A percentile compares a stretch with the other conserved stretches of the same genome.
These are phyloP conservation scores for Fagopyrum homotropicum DNA, from an alignment of 148 eudicot genomes.

Conservation along the genomic window DNA sequence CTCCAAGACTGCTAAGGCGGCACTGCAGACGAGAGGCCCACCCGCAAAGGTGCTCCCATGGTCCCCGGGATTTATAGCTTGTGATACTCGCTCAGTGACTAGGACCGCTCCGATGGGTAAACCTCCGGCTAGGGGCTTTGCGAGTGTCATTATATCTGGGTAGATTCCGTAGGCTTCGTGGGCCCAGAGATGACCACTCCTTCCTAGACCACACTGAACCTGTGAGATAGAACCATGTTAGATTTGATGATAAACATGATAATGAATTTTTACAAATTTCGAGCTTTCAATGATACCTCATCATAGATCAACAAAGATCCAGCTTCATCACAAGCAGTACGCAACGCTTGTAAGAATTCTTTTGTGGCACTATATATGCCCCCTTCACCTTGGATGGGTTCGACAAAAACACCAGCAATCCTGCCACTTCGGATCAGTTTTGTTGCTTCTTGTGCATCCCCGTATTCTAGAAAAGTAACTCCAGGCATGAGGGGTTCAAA, in stretches of 20 bases:
- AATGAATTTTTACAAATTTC: too few species aligned
- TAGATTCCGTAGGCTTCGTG: conserved; percentile 60
- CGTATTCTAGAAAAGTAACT: conserved; percentile 75
- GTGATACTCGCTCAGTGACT: conserved; percentile 57
- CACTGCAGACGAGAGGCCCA: conserved; percentile 66
- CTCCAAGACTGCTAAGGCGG: conserved; percentile 58
- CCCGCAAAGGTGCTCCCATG: conserved; percentile 99
- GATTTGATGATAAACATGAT: neutral
- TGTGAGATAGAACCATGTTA: conserved; percentile 16
- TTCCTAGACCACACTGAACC: conserved; percentile 96
- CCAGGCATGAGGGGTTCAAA: conserved; percentile 95
- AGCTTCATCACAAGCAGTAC: conserved; percentile 67
- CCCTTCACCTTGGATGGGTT: conserved; percentile 97
- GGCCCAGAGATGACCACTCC: conserved; percentile 92
- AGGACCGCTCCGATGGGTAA: conserved; percentile 82
- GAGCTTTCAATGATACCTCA: conserved; percentile 42
- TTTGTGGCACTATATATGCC: conserved; percentile 80
- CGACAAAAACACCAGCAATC: conserved; percentile 87
- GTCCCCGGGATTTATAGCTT: conserved; percentile 62
- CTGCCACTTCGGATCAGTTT: conserved; percentile 60
- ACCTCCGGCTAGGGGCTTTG: conserved; percentile 94
- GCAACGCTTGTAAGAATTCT: conserved; percentile 72
- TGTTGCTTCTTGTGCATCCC: conserved; percentile 53
- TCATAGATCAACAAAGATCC: conserved; percentile 77
- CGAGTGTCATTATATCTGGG: conserved; percentile 91